Base-by-base conservation (phyloP, 2,329 filamentous ascomycete genomes). In the Neurospora crassa region DNA sequence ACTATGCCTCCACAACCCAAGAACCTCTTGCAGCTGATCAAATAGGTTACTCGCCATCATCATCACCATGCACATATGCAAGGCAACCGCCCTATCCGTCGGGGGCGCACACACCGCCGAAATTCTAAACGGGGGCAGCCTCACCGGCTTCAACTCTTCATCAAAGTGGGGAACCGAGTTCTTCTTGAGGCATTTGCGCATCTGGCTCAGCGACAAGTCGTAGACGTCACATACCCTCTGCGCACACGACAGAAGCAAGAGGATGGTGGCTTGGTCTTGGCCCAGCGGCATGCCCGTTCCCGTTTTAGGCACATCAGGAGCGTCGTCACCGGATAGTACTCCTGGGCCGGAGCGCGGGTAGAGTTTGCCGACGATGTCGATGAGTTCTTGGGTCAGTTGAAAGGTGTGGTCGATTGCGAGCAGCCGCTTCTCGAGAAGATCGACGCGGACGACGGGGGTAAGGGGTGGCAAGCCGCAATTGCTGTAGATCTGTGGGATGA, bases 1-100 rank as follows among this genome's bases (percentile, higher is more conserved):
- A 2, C 34, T 24, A 12, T 69, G 37, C 40, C 47, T 20, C 59
- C 63, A 68, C 2, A 72, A 16, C 18, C 71, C 69, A 1, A 72
- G 16, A 18, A 70, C 43, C 16, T 70, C 63, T 40, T 70, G 63
- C 14, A 72, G 24, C 68, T 70, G 68, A 20, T 72, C 71, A 43
- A 72, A 72, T 67, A 72, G 40, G 29, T 70, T 67, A 18, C 68
- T 42, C 1, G 71, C 71, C 71, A 72, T 72, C n/a, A 70, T 20
- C 29, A 72, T 63, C 12, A 72, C 63, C 20, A 70, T 72, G 12
- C 70, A 37, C 68, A 72, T 72, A 37, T 72, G 68, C 68, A 70
- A 42, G 3, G 68, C 24, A 8, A 68, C 40, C 2, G 68, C 45
- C 34, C 45, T 67, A 2, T 63, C 68, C 20, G 40, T 45, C 6